Evolutionary conservation across 2,329 filamentous ascomycete species (phyloP), one percentile per base, ranked within the genome.

Genomic region (Trichophyton rubrum): DNA sequence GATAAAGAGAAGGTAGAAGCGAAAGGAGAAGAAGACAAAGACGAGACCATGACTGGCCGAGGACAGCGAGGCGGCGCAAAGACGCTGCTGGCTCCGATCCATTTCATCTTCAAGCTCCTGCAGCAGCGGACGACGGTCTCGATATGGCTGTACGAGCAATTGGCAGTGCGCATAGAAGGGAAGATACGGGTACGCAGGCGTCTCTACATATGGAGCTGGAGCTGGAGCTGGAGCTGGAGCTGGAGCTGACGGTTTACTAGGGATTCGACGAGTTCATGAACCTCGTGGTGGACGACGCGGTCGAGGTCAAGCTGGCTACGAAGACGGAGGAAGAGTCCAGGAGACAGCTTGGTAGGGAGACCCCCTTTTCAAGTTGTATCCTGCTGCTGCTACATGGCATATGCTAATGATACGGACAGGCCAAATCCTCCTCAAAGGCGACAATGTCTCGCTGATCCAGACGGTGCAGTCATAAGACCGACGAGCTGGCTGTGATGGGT

Each of bases 221-320:
- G 41, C 51, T 55, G 47, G 53, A 56, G 35, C 53, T 40, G 13
- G 27, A 20, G 41, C 51, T 55, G 47, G 53, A 56, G 35, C 53
- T 40, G 13, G 27, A 20, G 41, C 51, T 55, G 47, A 53, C 61
- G 7, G 38, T 58, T 45, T 49, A 59, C 47, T 64, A 96, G 90
- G 91, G 93, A 13, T 99, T 99, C 67, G 93, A 99, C 73, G 93
- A 99, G 75, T 99, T 97, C 78, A 96, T 99, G 91, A 99, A 99
- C 78, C 80, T 99, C 57, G 93, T 97, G 43, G 83, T 96, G 66
- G 93, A 99, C 71, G 90, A 99, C 68, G 93, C 93, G 33, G 85
- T 96, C 61, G 92, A 97, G 76, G 90, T 99, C 51, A 88, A 86
- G 73, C 83, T 90, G 71, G 80, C 89, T 60, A 90, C 88, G 64